Conservation (phyloP, 208 protist genomes). For the Acanthamoeba sp. region DNA sequence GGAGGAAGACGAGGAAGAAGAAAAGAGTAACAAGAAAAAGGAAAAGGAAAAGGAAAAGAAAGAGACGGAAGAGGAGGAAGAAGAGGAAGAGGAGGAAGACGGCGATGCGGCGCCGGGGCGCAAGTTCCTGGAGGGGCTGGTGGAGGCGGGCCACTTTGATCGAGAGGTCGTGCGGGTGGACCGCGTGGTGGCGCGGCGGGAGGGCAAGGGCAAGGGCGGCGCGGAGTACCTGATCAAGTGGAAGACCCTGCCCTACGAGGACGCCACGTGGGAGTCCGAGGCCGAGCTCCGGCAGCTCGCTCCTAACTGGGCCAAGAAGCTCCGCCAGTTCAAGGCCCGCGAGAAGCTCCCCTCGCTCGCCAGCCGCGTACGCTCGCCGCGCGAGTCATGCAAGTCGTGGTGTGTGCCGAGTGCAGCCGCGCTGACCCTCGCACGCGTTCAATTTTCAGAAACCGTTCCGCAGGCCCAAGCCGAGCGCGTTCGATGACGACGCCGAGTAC, state of each 20-base stretch:
- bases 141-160: not conserved
- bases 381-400: no score
- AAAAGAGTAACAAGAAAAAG: not conserved
- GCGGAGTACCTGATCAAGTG: constrained; percentile 88
- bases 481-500: constrained; percentile 93
- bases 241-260: constrained; percentile 82
- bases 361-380: not conserved
- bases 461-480: not conserved
- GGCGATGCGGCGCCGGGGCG: not conserved
- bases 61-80: not conserved
- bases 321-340: constrained; percentile 37
- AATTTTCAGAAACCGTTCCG: not conserved
- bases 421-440: no score
- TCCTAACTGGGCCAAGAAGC: constrained; percentile 41
- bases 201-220: not conserved
- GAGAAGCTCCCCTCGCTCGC: not conserved
- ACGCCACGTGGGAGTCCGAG: constrained; percentile 86
- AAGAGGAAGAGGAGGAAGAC: not conserved
- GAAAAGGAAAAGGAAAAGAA: not conserved
- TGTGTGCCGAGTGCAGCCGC: no score
- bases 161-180: not conserved
- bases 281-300: not conserved
- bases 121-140: not conserved
- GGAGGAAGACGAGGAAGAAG: not conserved
- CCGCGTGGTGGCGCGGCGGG: constrained; percentile 4